These are phyloP conservation scores for Gloeopeniophorella convolvens DNA, from an alignment of 768 basidiomycete species.

Conservation along the genomic window DNA sequence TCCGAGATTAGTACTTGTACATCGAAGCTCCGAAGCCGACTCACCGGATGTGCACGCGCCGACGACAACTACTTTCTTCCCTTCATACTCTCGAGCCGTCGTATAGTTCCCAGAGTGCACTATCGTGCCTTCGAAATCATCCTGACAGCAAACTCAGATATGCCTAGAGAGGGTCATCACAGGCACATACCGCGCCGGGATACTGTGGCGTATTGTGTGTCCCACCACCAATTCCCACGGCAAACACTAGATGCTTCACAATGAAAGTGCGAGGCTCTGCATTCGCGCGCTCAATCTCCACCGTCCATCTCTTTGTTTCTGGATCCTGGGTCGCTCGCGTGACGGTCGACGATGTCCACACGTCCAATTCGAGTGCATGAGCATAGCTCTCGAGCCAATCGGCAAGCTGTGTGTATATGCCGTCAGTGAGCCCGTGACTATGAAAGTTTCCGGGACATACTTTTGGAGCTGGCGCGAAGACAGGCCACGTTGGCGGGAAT, in stretches of 20 bases:
- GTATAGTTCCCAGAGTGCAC: slow-evolving; percentile 30
- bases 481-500: slow-evolving; percentile 31
- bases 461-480: slow-evolving; percentile 29
- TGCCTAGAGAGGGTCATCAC: background rate
- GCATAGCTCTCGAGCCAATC: slow-evolving; percentile 66
- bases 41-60: slow-evolving; percentile 30
- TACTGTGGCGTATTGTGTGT: slow-evolving; percentile 27
- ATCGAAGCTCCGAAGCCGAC: background rate
- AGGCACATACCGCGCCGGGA: slow-evolving; percentile 16
- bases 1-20: background rate
- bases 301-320: slow-evolving; percentile 18
- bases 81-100: slow-evolving; percentile 26
- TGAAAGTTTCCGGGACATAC: background rate
- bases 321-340: slow-evolving; percentile 17
- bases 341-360: slow-evolving; percentile 44
- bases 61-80: slow-evolving; percentile 37
- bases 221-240: slow-evolving; percentile 31
- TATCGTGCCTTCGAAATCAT: slow-evolving; percentile 30
- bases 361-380: slow-evolving; percentile 51
- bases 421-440: background rate
- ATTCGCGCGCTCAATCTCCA: slow-evolving; percentile 15
- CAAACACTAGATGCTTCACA: slow-evolving; percentile 29
- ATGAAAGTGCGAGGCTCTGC: slow-evolving; percentile 10
- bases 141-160: slow-evolving; percentile 9
- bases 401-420: slow-evolving; percentile 40